A percentile compares a stretch with the other conserved stretches of the same genome.
Conservation (phyloP, 1,284 basidiomycete genomes). For the Trichosporon sp. region DNA sequence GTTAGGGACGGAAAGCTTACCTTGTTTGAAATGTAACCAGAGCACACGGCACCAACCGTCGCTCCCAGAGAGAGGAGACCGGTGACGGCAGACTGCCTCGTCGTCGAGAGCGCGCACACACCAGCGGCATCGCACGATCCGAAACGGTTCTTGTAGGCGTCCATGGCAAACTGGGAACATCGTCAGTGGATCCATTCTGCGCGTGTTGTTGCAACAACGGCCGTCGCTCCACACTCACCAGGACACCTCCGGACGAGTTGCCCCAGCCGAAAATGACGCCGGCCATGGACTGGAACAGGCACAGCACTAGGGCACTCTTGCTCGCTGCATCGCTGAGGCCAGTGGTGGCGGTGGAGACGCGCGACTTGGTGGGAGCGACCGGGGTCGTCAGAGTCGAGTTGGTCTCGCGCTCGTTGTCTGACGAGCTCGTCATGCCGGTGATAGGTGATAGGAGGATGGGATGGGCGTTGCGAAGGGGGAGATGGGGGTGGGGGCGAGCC, state of each 20-base stretch:
- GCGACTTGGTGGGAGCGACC: not conserved
- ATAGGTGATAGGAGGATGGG: not conserved
- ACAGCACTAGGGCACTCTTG: conserved; percentile 36
- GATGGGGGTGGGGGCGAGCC: not conserved
- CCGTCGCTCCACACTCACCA: conserved; percentile 32
- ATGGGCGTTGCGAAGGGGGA: not conserved
- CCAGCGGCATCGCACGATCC: conserved; percentile 40
- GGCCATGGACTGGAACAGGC: conserved; percentile 50
- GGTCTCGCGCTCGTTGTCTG: not conserved
- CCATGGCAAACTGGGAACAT: conserved; percentile 40
- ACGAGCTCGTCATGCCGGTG: not conserved
- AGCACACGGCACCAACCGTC: conserved; percentile 51
- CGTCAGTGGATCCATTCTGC: not conserved
- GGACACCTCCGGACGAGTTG: conserved; percentile 46
- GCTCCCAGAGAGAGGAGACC: conserved; percentile 55
- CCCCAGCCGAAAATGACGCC: conserved; percentile 51
- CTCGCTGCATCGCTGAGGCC: not conserved
- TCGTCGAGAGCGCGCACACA: conserved; percentile 38
- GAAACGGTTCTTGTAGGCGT: conserved; percentile 36
- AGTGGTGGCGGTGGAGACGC: not conserved
- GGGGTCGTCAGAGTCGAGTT: not conserved
- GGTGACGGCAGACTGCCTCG: conserved; percentile 51
- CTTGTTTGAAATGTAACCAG: conserved; percentile 46
- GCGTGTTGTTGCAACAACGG: not conserved
- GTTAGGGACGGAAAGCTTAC: conserved; percentile 30